These are phyloP conservation scores for Coniochaeta sp. DNA, from an alignment of 2,329 filamentous ascomycete species.

Conservation along the genomic window DNA sequence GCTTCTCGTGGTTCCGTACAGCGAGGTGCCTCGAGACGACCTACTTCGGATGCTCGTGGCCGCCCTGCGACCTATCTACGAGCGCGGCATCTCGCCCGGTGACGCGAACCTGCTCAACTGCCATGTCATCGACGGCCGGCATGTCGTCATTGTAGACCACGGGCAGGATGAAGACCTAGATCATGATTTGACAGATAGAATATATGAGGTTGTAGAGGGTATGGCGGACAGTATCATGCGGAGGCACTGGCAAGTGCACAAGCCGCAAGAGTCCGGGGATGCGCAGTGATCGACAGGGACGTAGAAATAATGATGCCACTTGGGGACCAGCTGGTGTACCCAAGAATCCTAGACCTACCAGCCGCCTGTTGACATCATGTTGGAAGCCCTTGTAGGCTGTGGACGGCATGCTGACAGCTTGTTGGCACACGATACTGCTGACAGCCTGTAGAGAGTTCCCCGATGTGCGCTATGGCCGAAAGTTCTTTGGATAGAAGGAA, in stretches of 20 bases:
- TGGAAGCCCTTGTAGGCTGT: too few species aligned
- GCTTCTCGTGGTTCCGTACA: not conserved
- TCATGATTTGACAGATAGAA: slow-evolving; percentile 5
- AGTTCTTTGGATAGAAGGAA: too few species aligned
- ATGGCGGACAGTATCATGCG: not conserved
- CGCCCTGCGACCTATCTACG: not conserved
- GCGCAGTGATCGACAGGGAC: too few species aligned
- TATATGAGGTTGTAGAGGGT: slow-evolving; percentile 7
- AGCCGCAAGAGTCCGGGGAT: too few species aligned
- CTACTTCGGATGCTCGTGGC: not conserved
- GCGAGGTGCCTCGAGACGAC: not conserved
- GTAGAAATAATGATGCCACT: too few species aligned
- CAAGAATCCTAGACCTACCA: too few species aligned
- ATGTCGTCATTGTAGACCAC: slow-evolving; percentile 10
- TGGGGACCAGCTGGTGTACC: too few species aligned
- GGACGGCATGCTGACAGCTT: too few species aligned
- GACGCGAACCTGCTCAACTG: not conserved
- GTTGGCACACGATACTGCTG: too few species aligned
- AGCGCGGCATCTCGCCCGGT: not conserved
- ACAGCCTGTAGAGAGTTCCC: too few species aligned
- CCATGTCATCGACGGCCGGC: not conserved
- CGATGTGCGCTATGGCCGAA: too few species aligned
- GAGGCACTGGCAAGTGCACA: not conserved
- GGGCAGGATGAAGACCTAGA: slow-evolving; percentile 9
- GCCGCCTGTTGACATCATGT: too few species aligned